Conservation (phyloP, 192 early-diverging fungal genomes). For the Mortierella claussenii region DNA sequence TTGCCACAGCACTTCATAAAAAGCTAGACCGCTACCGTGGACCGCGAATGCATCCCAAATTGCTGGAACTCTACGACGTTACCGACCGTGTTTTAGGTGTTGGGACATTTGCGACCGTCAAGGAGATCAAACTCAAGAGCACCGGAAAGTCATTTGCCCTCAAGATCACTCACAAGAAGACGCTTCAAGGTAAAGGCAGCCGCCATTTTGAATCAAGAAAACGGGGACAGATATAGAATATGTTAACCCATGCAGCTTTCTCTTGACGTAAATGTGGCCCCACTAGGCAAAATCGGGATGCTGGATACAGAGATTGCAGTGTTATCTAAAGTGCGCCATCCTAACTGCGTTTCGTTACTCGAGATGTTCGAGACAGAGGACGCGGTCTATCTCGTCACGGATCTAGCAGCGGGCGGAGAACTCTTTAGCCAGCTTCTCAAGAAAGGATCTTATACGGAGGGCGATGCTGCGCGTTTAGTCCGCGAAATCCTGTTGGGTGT, state of each 20-base stretch:
- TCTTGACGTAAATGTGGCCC: background rate
- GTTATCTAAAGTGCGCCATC: constrained; percentile 81
- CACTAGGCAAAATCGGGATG: constrained; percentile 68
- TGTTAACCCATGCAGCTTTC: too few species aligned
- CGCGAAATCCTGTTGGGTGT: constrained; percentile 82
- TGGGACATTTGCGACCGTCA: constrained; percentile 73
- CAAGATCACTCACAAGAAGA: constrained; percentile 79
- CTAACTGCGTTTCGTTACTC: constrained; percentile 84
- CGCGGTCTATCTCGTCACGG: constrained; percentile 78
- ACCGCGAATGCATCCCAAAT: constrained; percentile 36
- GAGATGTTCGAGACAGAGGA: constrained; percentile 78
- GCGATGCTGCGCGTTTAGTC: constrained; percentile 82
- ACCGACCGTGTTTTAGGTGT: constrained; percentile 60
- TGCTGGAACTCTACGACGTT: constrained; percentile 55
- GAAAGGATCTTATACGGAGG: constrained; percentile 82
- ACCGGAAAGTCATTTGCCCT: constrained; percentile 72
- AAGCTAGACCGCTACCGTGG: constrained; percentile 1
- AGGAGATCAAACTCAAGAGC: constrained; percentile 68
- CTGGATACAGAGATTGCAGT: constrained; percentile 75
- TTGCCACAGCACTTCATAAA: background rate
- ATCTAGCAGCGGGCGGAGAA: constrained; percentile 88
- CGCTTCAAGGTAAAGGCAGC: constrained; percentile 59
- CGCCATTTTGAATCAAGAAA: too few species aligned
- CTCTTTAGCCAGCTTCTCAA: constrained; percentile 83
- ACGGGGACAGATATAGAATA: too few species aligned